Percentiles rank a stretch among this genome's conserved stretches.
These are phyloP conservation scores for Calonectria fujianensis DNA, from an alignment of 2,329 filamentous ascomycete species.

Conservation along the genomic window DNA sequence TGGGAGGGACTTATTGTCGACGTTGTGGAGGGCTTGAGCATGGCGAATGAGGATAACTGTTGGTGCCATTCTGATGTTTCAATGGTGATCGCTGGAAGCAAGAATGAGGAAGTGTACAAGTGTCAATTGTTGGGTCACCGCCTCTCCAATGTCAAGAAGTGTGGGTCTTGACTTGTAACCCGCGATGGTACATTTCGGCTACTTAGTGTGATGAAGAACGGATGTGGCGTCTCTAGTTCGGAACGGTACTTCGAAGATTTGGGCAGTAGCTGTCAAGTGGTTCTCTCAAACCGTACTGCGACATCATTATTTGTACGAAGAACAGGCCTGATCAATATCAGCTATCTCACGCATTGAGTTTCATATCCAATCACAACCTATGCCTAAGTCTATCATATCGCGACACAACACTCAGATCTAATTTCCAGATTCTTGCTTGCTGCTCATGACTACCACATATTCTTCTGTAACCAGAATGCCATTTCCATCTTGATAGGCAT, in stretches of 20 bases:
- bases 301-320: not conserved
- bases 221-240: too few relatives aligned
- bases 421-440: not conserved
- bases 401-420: not conserved
- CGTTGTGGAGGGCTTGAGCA: conserved; percentile 81
- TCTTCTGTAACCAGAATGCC: conserved; percentile 37
- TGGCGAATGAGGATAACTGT: conserved; percentile 90
- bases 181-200: not conserved
- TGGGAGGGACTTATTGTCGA: conserved; percentile 66
- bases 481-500: not conserved
- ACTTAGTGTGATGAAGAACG: too few relatives aligned
- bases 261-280: not conserved
- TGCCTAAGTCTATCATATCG: not conserved
- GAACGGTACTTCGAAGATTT: not conserved
- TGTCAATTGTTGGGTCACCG: not conserved
- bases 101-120: not conserved
- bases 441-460: conserved; percentile 22
- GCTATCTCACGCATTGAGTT: not conserved
- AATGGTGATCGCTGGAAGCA: not conserved
- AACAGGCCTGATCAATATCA: not conserved
- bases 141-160: not conserved
- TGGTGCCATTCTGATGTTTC: conserved; percentile 66
- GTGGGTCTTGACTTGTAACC: not conserved
- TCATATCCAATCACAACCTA: not conserved
- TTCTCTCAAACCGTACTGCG: not conserved